Evolutionary conservation across 2,329 filamentous ascomycete species (phyloP).

Genomic region (Truncatella angustata): DNA sequence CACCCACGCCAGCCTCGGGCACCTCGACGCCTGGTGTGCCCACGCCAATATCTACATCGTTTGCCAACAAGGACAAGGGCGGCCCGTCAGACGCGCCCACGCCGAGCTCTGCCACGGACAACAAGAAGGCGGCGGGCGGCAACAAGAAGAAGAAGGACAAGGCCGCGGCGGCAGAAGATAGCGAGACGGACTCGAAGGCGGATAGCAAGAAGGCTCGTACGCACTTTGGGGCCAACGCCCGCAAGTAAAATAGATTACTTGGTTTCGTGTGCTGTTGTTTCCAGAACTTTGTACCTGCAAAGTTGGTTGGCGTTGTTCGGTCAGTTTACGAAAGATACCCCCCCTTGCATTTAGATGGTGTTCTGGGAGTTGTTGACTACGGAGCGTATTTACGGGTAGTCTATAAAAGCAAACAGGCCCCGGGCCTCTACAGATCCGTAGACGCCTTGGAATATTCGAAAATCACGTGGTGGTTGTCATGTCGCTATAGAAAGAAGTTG

Average conservation of each 20-base stretch:
- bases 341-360: background rate
- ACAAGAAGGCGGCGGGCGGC: conserved; percentile 34
- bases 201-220: conserved; percentile 56
- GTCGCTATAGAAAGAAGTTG: too few species aligned
- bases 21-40: conserved; percentile 46
- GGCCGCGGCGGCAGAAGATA: conserved; percentile 46
- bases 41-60: conserved; percentile 55
- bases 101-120: conserved; percentile 50
- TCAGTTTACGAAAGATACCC: conserved; percentile 9
- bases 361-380: too few species aligned
- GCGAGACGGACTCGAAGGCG: conserved; percentile 52
- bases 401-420: too few species aligned
- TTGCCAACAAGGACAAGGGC: conserved; percentile 41
- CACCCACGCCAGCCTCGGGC: conserved; percentile 41
- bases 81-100: conserved; percentile 51
- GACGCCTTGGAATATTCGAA: too few species aligned
- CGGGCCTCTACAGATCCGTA: too few species aligned
- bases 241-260: conserved; percentile 39
- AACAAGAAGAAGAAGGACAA: conserved; percentile 55
- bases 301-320: background rate
- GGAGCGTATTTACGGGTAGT: too few species aligned
- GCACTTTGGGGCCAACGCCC: conserved; percentile 51
- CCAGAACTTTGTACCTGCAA: too few species aligned
- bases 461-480: too few species aligned
- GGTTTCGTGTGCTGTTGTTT: background rate